Percentiles rank a stretch among this genome's conserved stretches.
Evolutionary conservation across 345 rosid species (phyloP).

Genomic region (Mercurialis annua): DNA sequence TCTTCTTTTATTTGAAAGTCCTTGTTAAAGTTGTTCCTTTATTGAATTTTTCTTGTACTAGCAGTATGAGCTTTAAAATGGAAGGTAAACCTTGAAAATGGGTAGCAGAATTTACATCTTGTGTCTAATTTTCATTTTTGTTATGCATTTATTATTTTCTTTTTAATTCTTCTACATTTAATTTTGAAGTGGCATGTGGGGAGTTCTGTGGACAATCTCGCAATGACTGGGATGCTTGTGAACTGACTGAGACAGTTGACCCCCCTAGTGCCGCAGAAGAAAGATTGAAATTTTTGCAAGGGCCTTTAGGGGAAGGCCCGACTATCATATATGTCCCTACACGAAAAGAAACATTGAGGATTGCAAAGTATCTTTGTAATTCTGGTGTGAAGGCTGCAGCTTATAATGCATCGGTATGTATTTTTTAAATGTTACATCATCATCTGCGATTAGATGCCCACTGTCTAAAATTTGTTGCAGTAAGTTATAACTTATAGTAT

Average conservation of each 20-base stretch:
- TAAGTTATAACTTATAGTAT: no score
- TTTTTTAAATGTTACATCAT: background rate
- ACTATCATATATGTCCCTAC: conserved; percentile 91
- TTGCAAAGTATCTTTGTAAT: conserved; percentile 59
- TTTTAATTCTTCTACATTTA: conserved; percentile 12
- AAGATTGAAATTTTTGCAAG: conserved; percentile 33
- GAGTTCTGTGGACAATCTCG: conserved; percentile 52
- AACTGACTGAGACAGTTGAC: conserved; percentile 27
- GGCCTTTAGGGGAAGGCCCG: conserved; percentile 54
- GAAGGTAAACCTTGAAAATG: background rate
- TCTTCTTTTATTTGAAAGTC: conserved; percentile 19
- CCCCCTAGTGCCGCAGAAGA: conserved; percentile 37
- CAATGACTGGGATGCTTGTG: conserved; percentile 25
- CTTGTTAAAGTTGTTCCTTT: conserved; percentile 2
- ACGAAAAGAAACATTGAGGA: conserved; percentile 68
- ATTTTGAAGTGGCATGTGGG: conserved; percentile 62
- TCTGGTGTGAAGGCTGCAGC: conserved; percentile 85
- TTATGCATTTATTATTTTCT: background rate
- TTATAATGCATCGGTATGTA: conserved; percentile 70
- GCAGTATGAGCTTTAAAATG: background rate
- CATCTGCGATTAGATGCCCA: background rate
- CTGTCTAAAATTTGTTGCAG: background rate
- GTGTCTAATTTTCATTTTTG: background rate
- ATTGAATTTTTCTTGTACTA: conserved; percentile 5
- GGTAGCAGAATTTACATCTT: background rate